Evolutionary conservation across 2,329 filamentous ascomycete genomes (phyloP).

Genomic region (Cladosporium phlei): DNA sequence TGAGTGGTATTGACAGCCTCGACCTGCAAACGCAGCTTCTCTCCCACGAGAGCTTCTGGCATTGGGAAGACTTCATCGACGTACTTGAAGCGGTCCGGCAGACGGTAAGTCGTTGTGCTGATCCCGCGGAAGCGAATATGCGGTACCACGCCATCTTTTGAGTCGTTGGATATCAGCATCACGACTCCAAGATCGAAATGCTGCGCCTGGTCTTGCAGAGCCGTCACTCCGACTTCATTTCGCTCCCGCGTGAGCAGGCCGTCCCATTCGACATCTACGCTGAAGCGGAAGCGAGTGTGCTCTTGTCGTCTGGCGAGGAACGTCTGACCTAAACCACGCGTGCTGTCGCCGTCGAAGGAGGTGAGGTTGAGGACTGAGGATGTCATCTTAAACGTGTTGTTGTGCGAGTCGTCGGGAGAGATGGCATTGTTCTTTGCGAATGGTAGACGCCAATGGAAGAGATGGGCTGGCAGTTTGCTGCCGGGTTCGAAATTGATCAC

Average conservation of each 20-base stretch:
- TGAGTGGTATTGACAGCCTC: constrained; percentile 45
- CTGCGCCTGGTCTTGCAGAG: constrained; percentile 42
- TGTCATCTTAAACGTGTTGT: constrained; percentile 43
- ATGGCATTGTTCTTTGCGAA: constrained; percentile 39
- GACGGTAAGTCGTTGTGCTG: constrained; percentile 18
- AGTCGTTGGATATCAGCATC: constrained; percentile 14
- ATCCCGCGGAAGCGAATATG: constrained; percentile 45
- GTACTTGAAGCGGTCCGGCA: constrained; percentile 16
- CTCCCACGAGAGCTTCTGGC: constrained; percentile 34
- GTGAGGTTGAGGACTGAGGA: constrained; percentile 52
- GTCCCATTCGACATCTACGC: constrained; percentile 42
- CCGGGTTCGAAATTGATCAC: constrained; percentile 42
- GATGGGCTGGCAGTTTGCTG: constrained; percentile 47
- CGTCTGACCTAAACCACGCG: constrained; percentile 45
- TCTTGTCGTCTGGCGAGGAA: constrained; percentile 54
- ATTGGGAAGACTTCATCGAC: constrained; percentile 29
- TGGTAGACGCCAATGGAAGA: constrained; percentile 54
- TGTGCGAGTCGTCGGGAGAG: constrained; percentile 41
- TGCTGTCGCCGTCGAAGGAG: constrained; percentile 47
- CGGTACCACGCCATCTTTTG: constrained; percentile 17
- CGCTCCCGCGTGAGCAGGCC: constrained; percentile 42
- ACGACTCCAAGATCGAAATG: constrained; percentile 44
- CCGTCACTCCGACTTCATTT: constrained; percentile 29
- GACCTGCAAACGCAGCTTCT: constrained; percentile 38
- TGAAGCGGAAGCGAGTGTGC: constrained; percentile 51